Percentiles rank a stretch among this genome's conserved stretches.
Evolutionary conservation across 352 stramenopile genomes (phyloP).

Genomic region (Phytophthora sojae): DNA sequence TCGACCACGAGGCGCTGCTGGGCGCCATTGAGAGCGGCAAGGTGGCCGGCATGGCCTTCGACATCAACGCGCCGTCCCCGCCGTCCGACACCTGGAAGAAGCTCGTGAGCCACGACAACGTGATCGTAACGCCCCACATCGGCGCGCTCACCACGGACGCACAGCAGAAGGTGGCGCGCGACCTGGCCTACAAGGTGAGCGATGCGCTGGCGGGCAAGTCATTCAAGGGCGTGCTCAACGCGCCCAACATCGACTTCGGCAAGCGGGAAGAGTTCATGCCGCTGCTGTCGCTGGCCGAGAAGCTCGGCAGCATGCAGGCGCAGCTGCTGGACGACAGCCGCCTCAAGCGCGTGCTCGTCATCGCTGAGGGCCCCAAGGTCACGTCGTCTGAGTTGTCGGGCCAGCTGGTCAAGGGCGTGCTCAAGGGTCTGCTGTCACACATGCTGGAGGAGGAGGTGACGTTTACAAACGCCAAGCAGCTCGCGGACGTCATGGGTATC

Average conservation of each 20-base stretch:
- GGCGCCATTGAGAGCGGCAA: conserved; percentile 85
- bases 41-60: conserved; percentile 78
- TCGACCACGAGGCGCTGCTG: conserved; percentile 93
- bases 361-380: conserved; percentile 82
- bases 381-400: conserved; percentile 83
- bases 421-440: conserved; percentile 92
- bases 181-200: conserved; percentile 92
- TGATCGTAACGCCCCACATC: conserved; percentile 95
- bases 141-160: conserved; percentile 95
- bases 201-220: conserved; percentile 92
- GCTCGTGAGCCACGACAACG: conserved; percentile 90
- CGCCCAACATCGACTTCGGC: conserved; percentile 93
- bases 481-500: conserved; percentile 92
- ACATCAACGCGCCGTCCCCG: conserved; percentile 67
- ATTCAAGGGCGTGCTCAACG: conserved; percentile 96
- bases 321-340: conserved; percentile 83
- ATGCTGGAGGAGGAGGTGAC: conserved; percentile 93
- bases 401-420: conserved; percentile 87
- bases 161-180: conserved; percentile 92
- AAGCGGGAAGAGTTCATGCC: conserved; percentile 79
- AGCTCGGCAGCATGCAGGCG: conserved; percentile 90
- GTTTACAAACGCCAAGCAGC: conserved; percentile 86
- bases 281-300: conserved; percentile 91
- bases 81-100: conserved; percentile 62
- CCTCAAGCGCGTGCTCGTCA: conserved; percentile 74